phyloP scores from a whole-genome alignment of 139 green algal genomes.

The Picochlorum sp. region DNA sequence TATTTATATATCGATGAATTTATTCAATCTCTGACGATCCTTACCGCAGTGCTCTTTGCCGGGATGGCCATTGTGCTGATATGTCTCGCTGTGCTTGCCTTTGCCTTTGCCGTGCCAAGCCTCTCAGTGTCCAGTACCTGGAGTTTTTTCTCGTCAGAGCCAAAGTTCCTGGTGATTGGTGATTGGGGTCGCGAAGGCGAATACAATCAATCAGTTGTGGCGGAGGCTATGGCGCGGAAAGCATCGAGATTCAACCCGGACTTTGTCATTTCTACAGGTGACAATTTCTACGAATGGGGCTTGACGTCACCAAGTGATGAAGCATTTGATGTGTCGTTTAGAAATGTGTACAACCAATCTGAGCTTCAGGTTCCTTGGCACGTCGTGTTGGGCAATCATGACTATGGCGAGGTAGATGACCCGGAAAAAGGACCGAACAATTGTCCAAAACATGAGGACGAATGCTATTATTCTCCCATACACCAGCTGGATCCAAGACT shows the following conservation, averaged over 20 bases:
- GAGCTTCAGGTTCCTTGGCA: constrained; percentile 42
- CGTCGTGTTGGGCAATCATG: constrained; percentile 56
- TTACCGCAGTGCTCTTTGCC: too few species aligned
- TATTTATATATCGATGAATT: too few species aligned
- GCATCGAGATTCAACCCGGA: not conserved
- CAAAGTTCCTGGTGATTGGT: constrained; percentile 4
- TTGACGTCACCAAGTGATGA: not conserved
- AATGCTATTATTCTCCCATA: constrained; percentile 1
- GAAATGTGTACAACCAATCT: not conserved
- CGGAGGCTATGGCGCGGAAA: constrained; percentile 12
- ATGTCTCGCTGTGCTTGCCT: too few species aligned
- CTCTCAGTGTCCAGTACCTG: too few species aligned
- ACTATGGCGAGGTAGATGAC: constrained; percentile 30
- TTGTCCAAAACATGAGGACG: not conserved
- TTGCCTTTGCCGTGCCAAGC: too few species aligned
- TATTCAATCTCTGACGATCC: too few species aligned
- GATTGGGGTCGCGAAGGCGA: constrained; percentile 13
- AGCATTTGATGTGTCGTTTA: constrained; percentile 1
- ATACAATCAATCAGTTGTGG: constrained; percentile 11
- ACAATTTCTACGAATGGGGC: constrained; percentile 9
- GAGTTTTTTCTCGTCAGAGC: too few species aligned
- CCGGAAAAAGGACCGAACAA: not conserved
- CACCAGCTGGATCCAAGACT: constrained; percentile 30
- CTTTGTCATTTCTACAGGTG: constrained; percentile 9
- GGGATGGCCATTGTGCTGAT: too few species aligned